Evolutionary conservation across 2,329 filamentous ascomycete species (phyloP).

Genomic region (Verticillium longisporum): DNA sequence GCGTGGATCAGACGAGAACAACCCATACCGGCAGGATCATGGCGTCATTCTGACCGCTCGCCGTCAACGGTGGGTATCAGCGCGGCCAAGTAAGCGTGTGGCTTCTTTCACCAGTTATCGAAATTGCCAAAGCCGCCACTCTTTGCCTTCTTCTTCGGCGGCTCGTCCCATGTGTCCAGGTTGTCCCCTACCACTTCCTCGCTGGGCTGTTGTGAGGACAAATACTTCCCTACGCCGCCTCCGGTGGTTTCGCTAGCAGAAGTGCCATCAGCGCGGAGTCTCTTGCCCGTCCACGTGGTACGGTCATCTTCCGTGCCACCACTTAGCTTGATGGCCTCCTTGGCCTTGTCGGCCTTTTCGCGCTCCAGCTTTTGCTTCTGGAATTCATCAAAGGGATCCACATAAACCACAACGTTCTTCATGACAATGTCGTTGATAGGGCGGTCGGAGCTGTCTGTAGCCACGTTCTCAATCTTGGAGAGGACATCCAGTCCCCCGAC

Average conservation of each 20-base stretch:
- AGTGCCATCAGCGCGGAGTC: constrained; percentile 63
- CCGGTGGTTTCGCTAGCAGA: constrained; percentile 33
- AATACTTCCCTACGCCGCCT: constrained; percentile 68
- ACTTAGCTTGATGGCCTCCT: constrained; percentile 53
- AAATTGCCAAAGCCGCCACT: constrained; percentile 88
- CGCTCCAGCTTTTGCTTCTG: constrained; percentile 63
- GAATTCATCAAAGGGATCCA: constrained; percentile 95
- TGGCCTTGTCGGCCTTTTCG: constrained; percentile 49
- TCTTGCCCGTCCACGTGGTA: constrained; percentile 94
- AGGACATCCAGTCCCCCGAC: constrained; percentile 71
- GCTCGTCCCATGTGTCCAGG: constrained; percentile 63
- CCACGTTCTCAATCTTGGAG: constrained; percentile 67
- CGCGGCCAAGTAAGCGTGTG: background rate
- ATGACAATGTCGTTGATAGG: constrained; percentile 76
- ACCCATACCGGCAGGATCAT: too few relatives aligned
- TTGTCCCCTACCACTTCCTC: constrained; percentile 36
- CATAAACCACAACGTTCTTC: constrained; percentile 74
- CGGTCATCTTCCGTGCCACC: constrained; percentile 81
- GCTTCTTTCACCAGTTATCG: constrained; percentile 65
- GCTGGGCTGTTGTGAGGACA: constrained; percentile 40
- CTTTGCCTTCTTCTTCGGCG: constrained; percentile 74
- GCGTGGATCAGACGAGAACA: too few relatives aligned
- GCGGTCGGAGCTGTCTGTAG: constrained; percentile 67
- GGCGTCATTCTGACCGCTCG: too few relatives aligned
- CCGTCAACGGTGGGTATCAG: background rate